These are phyloP conservation scores for Bremia lactucae DNA, from an alignment of 352 stramenopile genomes.

Conservation along the genomic window DNA sequence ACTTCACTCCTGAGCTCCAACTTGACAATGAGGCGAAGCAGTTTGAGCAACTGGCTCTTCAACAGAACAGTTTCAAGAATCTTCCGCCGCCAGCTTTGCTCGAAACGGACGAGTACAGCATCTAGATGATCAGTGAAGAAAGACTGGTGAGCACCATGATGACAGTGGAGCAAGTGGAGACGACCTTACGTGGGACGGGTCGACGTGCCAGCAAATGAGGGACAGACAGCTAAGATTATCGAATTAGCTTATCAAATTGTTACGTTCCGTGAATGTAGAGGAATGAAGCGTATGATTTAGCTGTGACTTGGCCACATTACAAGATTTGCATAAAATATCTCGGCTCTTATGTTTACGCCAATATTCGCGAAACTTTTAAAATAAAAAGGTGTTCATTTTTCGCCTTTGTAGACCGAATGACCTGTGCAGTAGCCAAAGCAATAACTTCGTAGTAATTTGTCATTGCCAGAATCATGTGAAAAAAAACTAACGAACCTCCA, in stretches of 20 bases:
- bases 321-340: too few relatives aligned
- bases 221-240: too few relatives aligned
- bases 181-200: background rate
- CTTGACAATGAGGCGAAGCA: conserved; percentile 76
- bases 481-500: conserved; percentile 32
- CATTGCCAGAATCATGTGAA: too few relatives aligned
- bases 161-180: background rate
- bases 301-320: too few relatives aligned
- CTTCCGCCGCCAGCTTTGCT: conserved; percentile 53
- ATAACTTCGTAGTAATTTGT: too few relatives aligned
- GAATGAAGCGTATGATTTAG: too few relatives aligned
- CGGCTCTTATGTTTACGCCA: background rate
- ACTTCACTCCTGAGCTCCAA: conserved; percentile 76
- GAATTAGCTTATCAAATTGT: too few relatives aligned
- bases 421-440: conserved; percentile 19
- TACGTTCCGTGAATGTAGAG: too few relatives aligned
- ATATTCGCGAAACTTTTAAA: conserved; percentile 46
- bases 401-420: conserved; percentile 55
- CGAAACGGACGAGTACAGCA: conserved; percentile 78
- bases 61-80: conserved; percentile 79
- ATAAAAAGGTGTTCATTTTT: conserved; percentile 68
- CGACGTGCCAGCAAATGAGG: too few relatives aligned
- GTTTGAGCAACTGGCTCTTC: conserved; percentile 75
- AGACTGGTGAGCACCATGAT: background rate
- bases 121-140: conserved; percentile 21